Evolutionary conservation across 2,329 filamentous ascomycete genomes (phyloP), one percentile per base, ranked within the genome.

Genomic region (Diaporthe capsici): DNA sequence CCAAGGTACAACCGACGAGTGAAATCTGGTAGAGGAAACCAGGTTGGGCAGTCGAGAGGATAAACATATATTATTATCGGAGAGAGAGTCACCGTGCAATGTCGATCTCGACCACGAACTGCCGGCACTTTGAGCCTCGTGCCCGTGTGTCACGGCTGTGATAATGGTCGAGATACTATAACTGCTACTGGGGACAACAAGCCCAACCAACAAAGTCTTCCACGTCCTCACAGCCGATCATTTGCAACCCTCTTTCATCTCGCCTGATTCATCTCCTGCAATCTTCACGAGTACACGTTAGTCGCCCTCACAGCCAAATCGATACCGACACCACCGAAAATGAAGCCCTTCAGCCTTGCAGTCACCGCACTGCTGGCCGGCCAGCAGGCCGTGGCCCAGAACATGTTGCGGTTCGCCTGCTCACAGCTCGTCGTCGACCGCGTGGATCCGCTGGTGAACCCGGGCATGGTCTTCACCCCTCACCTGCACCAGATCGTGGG

Each of bases 401-500:
- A 84, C 80, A 87, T 87, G 85, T 81, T 87, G 78, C 85, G 86
- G 47, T 87, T 87, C 78, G 85, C 85, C 34, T 87, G 86, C 83
- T 87, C 85, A 53, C 85, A 87, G 82, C 83, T 87, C 39, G 85
- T 87, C 51, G 85, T 87, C 71, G 86, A 87, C 81, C 85, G 85
- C 57, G 83, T 84, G 79, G 86, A 87, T 81, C 86, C 86, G 47
- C 80, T 87, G 65, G 86, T 87, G 76, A 86, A 86, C 82, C 86
- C 85, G 12, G 86, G 86, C 75, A 80, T 84, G 81, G 82, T 80
- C 57, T 86, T 86, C 82, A 85, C 86, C 25, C 85, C 85, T 49
- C 86, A 87, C 79, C 82, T 87, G 75, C 86, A 87, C 82, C 86
- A 87, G 82, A 85, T 87, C 74, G 85, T 87, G 58, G 86, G 86